A percentile compares a stretch with the other conserved stretches of the same genome.
Conservation (phyloP, 768 basidiomycete species). For the Xerocomus brunneocitrinus region DNA sequence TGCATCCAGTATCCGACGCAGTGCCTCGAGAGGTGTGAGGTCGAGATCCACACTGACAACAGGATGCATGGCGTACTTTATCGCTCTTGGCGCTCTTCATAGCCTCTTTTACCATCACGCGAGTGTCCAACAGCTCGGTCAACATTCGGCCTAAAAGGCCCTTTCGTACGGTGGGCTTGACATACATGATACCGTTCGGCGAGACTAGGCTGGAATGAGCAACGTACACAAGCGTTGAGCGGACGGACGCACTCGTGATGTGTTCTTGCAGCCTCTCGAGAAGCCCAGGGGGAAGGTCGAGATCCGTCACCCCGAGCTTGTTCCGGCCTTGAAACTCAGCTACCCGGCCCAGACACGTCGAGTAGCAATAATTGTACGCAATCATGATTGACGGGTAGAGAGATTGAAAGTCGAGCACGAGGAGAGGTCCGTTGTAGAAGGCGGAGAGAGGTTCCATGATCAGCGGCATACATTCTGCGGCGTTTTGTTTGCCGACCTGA, state of each 20-base stretch:
- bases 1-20: conserved; percentile 77
- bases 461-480: conserved; percentile 92
- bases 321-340: conserved; percentile 81
- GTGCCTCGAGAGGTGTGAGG: conserved; percentile 43
- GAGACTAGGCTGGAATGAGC: conserved; percentile 55
- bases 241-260: conserved; percentile 56
- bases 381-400: conserved; percentile 98
- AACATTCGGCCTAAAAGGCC: conserved; percentile 91
- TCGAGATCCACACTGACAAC: not conserved
- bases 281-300: conserved; percentile 62
- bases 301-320: conserved; percentile 82
- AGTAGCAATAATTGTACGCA: conserved; percentile 96
- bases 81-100: conserved; percentile 80
- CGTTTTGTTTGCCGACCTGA: conserved; percentile 94
- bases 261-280: conserved; percentile 69
- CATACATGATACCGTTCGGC: conserved; percentile 93
- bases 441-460: conserved; percentile 93
- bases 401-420: conserved; percentile 95
- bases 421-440: conserved; percentile 87
- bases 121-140: conserved; percentile 84
- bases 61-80: conserved; percentile 48
- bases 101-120: conserved; percentile 97
- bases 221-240: not conserved
- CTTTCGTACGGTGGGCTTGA: conserved; percentile 77
- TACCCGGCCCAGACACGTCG: conserved; percentile 89